Evolutionary conservation across 2,329 filamentous ascomycete species (phyloP).

Genomic region (Seiridium cupressi): DNA sequence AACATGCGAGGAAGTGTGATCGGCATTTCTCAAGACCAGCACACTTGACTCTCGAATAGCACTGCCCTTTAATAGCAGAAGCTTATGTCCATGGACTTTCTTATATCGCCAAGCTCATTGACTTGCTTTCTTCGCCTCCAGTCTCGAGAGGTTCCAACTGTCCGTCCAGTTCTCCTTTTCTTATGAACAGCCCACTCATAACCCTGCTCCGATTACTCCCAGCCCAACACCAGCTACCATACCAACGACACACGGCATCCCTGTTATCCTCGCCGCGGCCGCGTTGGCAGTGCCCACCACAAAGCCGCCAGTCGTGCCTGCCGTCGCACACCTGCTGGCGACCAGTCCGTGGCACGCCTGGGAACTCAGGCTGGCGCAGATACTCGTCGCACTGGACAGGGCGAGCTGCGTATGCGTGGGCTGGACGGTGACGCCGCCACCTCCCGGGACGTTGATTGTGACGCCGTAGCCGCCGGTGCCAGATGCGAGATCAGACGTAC

Average conservation of each 20-base stretch:
- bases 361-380: constrained; percentile 55
- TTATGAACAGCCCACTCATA: constrained; percentile 11
- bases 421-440: constrained; percentile 51
- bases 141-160: too few relatives aligned
- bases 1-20: too few relatives aligned
- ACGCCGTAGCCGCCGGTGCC: constrained; percentile 44
- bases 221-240: constrained; percentile 28
- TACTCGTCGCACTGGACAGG: constrained; percentile 44
- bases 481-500: constrained; percentile 46
- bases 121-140: too few relatives aligned
- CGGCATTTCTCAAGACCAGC: too few relatives aligned
- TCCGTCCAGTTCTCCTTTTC: not conserved
- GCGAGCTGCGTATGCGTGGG: constrained; percentile 37
- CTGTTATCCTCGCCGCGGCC: constrained; percentile 24
- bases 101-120: too few relatives aligned
- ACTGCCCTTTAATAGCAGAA: too few relatives aligned
- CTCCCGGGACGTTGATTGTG: constrained; percentile 54
- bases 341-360: constrained; percentile 47
- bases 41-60: too few relatives aligned
- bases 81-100: too few relatives aligned
- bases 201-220: constrained; percentile 24
- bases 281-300: constrained; percentile 23
- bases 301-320: constrained; percentile 22
- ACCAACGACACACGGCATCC: constrained; percentile 23
- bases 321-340: constrained; percentile 35